Evolutionary conservation across 768 basidiomycete genomes (phyloP), one percentile per base, ranked within the genome.

Genomic region (Tricholoma hemisulphureum): DNA sequence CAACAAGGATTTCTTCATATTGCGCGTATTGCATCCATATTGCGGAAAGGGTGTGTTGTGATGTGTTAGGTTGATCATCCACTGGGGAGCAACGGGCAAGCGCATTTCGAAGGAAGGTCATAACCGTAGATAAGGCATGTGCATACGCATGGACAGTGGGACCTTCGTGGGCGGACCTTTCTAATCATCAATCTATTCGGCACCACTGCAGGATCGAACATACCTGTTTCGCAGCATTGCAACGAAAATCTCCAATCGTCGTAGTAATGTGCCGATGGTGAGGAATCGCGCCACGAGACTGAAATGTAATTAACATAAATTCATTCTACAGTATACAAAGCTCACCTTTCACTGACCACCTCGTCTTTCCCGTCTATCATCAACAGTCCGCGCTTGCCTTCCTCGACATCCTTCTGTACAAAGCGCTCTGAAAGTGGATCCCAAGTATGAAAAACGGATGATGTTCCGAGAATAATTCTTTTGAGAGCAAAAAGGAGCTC

Each of bases 391-490:
- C 56, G 67, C 20, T 73, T 67, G 13, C 71, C 75, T 24, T 74
- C 67, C 14, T 68, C 62, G 0, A 77, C 63, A 3, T 70, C 72
- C 10, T 73, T 65, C 56, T 82, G 80, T 2, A 82, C 67, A 63
- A 95, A 93, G 16, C 73, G 77, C 61, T 91, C 86, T 2, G 65
- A 66, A 2, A 31, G 29, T 1, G 70, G 45, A 67, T 91, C 80
- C 91, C 91, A 94, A 8, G 71, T 71, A 67, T 88, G 82, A 26
- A 89, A 73, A 4, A 75, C 64, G 14, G 91, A 92, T 1, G 91
- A 88, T 4, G 83, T 78, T 41, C 91, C 91, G 29, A 88, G 73
- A 5, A 87, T 74, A 2, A 80, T 82, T 69, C 78, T 74, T 56
- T 79, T 80, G 28, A 93, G 75, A 5, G 80, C 82, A 11, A 69